Evolutionary conservation across 108 stramenopile genomes (phyloP).

Genomic region (Ochromonas danica): DNA sequence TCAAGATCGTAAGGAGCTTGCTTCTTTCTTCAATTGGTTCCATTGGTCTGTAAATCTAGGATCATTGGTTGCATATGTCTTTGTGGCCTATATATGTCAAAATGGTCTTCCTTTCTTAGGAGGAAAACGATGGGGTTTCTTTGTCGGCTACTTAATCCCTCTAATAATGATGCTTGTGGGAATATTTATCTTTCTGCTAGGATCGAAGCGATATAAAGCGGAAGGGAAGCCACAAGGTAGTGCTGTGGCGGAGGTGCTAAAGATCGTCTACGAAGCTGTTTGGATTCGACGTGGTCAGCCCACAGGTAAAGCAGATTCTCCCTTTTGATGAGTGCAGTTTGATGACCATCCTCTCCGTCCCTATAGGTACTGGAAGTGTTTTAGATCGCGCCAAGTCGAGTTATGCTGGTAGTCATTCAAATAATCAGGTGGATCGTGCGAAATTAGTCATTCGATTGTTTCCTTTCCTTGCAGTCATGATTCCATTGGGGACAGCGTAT

Average conservation of each 20-base stretch:
- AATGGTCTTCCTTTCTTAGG: constrained; percentile 51
- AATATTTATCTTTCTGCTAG: constrained; percentile 41
- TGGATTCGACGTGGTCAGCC: background rate
- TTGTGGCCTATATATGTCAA: constrained; percentile 57
- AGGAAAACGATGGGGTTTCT: constrained; percentile 55
- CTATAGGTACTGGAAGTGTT: background rate
- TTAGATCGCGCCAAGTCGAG: constrained; percentile 5
- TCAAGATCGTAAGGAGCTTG: constrained; percentile 25
- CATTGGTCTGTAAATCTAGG: constrained; percentile 57
- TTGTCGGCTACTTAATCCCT: constrained; percentile 54
- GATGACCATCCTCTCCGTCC: background rate
- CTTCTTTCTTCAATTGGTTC: constrained; percentile 55
- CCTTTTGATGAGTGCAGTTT: too few relatives aligned
- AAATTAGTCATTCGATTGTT: constrained; percentile 20
- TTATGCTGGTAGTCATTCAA: constrained; percentile 21
- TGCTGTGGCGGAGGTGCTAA: background rate
- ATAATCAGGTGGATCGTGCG: constrained; percentile 21
- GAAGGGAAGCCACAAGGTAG: too few relatives aligned
- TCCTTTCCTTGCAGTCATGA: constrained; percentile 41
- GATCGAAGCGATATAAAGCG: background rate
- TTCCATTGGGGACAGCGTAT: constrained; percentile 51
- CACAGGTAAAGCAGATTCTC: too few relatives aligned
- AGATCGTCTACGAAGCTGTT: constrained; percentile 45
- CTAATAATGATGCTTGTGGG: constrained; percentile 43
- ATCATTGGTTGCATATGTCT: constrained; percentile 51